Evolutionary conservation across 495 filamentous ascomycete genomes (phyloP).

Genomic region (Emericellopsis terricola): DNA sequence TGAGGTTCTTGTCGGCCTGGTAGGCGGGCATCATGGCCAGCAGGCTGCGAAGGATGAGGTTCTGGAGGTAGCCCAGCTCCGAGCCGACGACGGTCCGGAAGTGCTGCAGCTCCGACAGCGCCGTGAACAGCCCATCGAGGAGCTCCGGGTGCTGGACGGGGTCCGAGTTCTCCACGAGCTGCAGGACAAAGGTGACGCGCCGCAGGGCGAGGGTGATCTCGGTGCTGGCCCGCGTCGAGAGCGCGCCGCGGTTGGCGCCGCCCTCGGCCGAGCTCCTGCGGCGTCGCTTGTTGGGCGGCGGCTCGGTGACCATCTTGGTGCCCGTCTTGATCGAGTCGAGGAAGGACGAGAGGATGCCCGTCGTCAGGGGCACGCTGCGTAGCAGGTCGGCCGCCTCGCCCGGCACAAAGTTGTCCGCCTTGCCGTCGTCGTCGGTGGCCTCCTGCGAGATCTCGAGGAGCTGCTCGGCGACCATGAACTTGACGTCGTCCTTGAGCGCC

Average conservation of each 20-base stretch:
- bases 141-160: slow-evolving; percentile 55
- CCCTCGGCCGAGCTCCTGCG: slow-evolving; percentile 49
- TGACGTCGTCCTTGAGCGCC: slow-evolving; percentile 44
- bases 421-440: slow-evolving; percentile 8
- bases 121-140: slow-evolving; percentile 58
- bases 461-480: slow-evolving; percentile 35
- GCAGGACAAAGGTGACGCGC: slow-evolving; percentile 71
- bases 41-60: slow-evolving; percentile 56
- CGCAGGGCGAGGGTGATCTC: slow-evolving; percentile 44
- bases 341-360: slow-evolving; percentile 48
- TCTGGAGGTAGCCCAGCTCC: slow-evolving; percentile 74
- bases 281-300: slow-evolving; percentile 55
- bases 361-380: slow-evolving; percentile 46
- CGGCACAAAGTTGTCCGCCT: slow-evolving; percentile 12
- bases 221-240: slow-evolving; percentile 16
- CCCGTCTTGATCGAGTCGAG: slow-evolving; percentile 50
- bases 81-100: slow-evolving; percentile 51
- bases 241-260: slow-evolving; percentile 17
- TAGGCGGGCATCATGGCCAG: slow-evolving; percentile 60
- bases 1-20: slow-evolving; percentile 36
- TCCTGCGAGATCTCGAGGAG: slow-evolving; percentile 31
- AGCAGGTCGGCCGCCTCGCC: slow-evolving; percentile 48
- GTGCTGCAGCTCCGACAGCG: slow-evolving; percentile 68
- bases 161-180: slow-evolving; percentile 63
- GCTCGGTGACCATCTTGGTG: slow-evolving; percentile 38